These are phyloP conservation scores for Diplodia sapinea DNA, from an alignment of 2,329 filamentous ascomycete genomes.

Conservation along the genomic window DNA sequence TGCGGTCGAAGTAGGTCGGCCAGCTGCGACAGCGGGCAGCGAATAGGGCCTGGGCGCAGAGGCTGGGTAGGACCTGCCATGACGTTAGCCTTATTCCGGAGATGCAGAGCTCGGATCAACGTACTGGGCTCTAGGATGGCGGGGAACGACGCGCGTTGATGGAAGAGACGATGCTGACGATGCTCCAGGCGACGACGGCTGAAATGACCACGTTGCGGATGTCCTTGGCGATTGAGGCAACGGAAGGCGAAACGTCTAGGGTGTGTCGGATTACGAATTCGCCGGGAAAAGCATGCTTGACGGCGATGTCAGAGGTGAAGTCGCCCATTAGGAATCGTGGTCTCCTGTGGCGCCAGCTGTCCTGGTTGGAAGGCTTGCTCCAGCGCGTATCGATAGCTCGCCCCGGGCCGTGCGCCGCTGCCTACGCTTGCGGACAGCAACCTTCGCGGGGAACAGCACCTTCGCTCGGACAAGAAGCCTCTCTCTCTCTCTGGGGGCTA, in stretches of 20 bases:
- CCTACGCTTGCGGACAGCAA: neutral
- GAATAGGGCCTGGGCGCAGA: neutral
- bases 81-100: slow-evolving; percentile 2
- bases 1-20: slow-evolving; percentile 3
- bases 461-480: neutral
- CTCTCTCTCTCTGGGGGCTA: neutral
- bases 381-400: slow-evolving; percentile 26
- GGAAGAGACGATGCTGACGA: slow-evolving; percentile 42
- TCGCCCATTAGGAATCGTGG: slow-evolving; percentile 15
- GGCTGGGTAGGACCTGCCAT: neutral
- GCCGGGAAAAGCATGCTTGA: slow-evolving; percentile 31
- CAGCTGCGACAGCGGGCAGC: neutral
- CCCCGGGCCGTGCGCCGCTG: slow-evolving; percentile 16
- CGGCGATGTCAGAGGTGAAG: slow-evolving; percentile 27
- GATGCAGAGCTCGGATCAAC: slow-evolving; percentile 35
- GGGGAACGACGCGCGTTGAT: slow-evolving; percentile 18
- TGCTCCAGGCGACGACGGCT: slow-evolving; percentile 56
- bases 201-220: slow-evolving; percentile 58
- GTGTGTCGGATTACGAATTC: slow-evolving; percentile 56
- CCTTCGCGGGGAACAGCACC: neutral
- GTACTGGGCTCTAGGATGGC: slow-evolving; percentile 28
- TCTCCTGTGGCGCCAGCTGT: slow-evolving; percentile 28
- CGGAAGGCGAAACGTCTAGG: slow-evolving; percentile 58
- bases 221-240: slow-evolving; percentile 57
- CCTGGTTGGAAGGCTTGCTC: slow-evolving; percentile 13